Base-by-base conservation (phyloP, 805 yeast genomes). In the Groenewaldozyma tartarivorans region DNA sequence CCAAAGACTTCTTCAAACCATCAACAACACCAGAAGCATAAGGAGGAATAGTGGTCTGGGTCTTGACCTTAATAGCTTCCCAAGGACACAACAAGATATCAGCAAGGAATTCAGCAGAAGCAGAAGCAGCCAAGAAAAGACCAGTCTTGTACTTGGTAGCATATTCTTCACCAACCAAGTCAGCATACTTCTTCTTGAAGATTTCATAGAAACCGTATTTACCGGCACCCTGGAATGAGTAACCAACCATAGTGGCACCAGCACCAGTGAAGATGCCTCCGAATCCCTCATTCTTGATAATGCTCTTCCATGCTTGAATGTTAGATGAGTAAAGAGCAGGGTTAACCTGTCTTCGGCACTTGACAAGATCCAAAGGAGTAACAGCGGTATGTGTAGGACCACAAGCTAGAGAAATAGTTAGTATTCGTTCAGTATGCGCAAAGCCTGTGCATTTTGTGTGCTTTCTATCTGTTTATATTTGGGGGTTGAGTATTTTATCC, bases 371-470 rank as follows among this genome's bases (percentile, higher is more conserved):
- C 44, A 90, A 70, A 3, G 97, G 97, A 4, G 96, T 84, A 20
- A 92, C 94, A 2, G 82, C 75, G 1, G 95, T 77, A 62, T 90
- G 98, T 11, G 97, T 90, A 26, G 97, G 96, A 13, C 96, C 96
- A 69, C 97, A 90, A 1, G 97, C 96, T 44, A 52, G 20, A 39
- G 5, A 21, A 36, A 20, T 33, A 38, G 36, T 11, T 32, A 7
- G 33, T 15, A n/a, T n/a, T n/a, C n/a, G n/a, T n/a, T n/a, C n/a
- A n/a, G n/a, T n/a, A 32, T 32, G n/a, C n/a, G n/a, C n/a, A n/a
- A n/a, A n/a, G n/a, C n/a, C n/a, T n/a, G n/a, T n/a, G n/a, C n/a
- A n/a, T n/a, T n/a, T n/a, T n/a, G n/a, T n/a, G n/a, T n/a, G n/a
- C n/a, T n/a, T n/a, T n/a, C n/a, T n/a, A n/a, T n/a, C n/a, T n/a